Evolutionary conservation across 139 green algal genomes (phyloP), one percentile per base, ranked within the genome.

Genomic region (Chlorella sp.): DNA sequence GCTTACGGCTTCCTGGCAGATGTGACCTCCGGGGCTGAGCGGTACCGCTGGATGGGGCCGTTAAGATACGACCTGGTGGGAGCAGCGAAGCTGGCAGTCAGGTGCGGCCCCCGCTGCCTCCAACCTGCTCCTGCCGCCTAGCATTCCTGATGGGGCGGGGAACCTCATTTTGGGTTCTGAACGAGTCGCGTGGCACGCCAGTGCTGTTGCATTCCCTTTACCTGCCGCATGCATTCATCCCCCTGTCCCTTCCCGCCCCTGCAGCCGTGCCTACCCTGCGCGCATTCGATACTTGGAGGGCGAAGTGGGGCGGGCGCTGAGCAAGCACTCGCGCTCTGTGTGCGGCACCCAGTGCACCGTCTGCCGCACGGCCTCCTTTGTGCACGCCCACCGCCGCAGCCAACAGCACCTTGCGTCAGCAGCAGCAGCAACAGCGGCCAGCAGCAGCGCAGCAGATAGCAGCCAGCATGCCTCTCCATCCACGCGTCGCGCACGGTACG

Each of bases 1-100:
- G 84, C 84, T 12, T 88, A 81, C 30, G 96, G 96, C 26, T 99
- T 98, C 94, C 94, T 99, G 88, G 97, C 95, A 5, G 96, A 98
- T 83, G 95, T 99, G 12, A 96, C 97, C 92, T 37, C 76, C 14
- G 34, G 85, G 9, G 96, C 92, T 66, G 96, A 98, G 91, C 68
- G 48, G 36, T 89, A 96, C 86, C 91, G 96, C 4, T 96, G 85
- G 86, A 86, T 98, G 91, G 96, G 96, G 0, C 96, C 96, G 0
- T 19, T 83, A 26, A 92, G 94, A 42, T 96, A 96, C 90, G 90
- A 92, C 87, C 42, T 95, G 5, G 86, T 94, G 5, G 94, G 94
- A 1, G 89, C 93, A 40, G 53, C 88, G 14, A 88, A 86, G 34
- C 89, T 96, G 82, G 42, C 92, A 22, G 76, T 60, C n/a, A 42